phyloP scores from a whole-genome alignment of 345 rosid species.

The Eucalyptus leucophloia region DNA sequence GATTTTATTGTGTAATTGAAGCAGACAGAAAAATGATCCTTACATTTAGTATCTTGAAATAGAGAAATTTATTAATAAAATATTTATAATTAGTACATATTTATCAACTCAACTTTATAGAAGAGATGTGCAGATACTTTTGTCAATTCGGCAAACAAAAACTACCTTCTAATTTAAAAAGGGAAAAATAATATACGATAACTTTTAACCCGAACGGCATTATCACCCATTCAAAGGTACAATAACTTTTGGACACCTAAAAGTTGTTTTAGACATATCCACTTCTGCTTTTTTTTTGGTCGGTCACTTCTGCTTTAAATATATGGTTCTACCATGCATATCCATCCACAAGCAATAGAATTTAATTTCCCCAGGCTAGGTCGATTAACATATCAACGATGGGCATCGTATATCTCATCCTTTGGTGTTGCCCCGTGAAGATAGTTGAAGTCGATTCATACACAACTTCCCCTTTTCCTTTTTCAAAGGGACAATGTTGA shows the following conservation, averaged over 20 bases:
- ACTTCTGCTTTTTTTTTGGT: neutral
- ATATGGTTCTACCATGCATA: neutral
- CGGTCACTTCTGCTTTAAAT: neutral
- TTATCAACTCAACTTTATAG: neutral
- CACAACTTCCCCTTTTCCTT: neutral
- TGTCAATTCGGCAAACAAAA: neutral
- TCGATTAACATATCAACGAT: neutral
- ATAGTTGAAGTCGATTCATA: neutral
- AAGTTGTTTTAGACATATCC: neutral
- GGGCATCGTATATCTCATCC: neutral
- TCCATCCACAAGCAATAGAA: neutral
- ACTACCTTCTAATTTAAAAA: neutral
- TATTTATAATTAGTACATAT: neutral
- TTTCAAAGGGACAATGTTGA: neutral
- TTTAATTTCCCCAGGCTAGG: neutral
- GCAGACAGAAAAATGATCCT: neutral
- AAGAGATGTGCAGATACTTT: neutral
- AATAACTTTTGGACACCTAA: neutral
- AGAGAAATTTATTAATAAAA: neutral
- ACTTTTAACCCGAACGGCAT: neutral
- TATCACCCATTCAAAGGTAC: neutral
- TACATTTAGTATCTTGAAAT: neutral
- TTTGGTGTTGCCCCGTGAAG: neutral
- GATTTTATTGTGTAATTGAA: neutral
- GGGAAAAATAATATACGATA: neutral